phyloP scores from a whole-genome alignment of 2,329 filamentous ascomycete genomes.

The Penicillium capsulatum region DNA sequence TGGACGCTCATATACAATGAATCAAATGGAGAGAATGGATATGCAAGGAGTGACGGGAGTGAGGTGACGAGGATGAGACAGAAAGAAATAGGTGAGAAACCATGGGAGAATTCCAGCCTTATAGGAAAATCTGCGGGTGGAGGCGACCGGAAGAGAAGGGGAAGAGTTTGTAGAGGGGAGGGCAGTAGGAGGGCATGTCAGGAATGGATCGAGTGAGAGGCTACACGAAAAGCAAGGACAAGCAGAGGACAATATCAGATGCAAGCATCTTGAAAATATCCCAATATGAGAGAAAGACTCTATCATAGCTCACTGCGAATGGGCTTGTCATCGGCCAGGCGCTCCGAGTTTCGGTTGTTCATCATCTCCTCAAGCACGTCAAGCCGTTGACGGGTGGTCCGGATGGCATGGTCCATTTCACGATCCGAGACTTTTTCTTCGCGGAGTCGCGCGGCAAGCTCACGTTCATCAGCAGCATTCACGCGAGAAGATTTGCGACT shows the following conservation, averaged over 20 bases:
- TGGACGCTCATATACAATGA: slow-evolving; percentile 23
- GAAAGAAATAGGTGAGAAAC: too few relatives aligned
- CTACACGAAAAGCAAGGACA: background rate
- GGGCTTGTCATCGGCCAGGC: slow-evolving; percentile 15
- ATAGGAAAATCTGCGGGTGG: too few relatives aligned
- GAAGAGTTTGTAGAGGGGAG: background rate
- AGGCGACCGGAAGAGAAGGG: too few relatives aligned
- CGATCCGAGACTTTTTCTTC: slow-evolving; percentile 67
- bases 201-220: background rate
- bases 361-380: slow-evolving; percentile 70
- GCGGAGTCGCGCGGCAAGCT: slow-evolving; percentile 55
- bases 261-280: background rate
- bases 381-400: slow-evolving; percentile 80
- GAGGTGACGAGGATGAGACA: background rate
- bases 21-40: slow-evolving; percentile 11
- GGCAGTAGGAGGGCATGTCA: too few relatives aligned
- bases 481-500: slow-evolving; percentile 44
- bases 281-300: background rate
- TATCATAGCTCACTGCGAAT: slow-evolving; percentile 25
- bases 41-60: background rate
- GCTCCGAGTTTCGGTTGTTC: slow-evolving; percentile 49
- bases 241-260: too few relatives aligned
- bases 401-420: slow-evolving; percentile 75
- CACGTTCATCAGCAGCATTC: slow-evolving; percentile 34
- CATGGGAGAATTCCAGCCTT: too few relatives aligned